Conservation (phyloP, 2,329 filamentous ascomycete species). For the Penicillium aurantiogriseum region DNA sequence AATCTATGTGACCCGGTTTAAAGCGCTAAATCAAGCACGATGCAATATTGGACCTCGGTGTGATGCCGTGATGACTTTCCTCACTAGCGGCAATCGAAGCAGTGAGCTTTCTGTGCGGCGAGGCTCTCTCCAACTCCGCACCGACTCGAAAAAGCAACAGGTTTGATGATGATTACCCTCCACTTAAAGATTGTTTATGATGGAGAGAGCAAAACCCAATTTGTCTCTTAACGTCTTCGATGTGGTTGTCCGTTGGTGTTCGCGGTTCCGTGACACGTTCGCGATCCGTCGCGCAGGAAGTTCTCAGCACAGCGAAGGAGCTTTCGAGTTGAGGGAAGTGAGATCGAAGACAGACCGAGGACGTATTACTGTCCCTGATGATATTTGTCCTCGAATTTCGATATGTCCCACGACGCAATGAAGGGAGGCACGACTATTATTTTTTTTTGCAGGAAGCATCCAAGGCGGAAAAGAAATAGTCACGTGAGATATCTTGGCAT, state of each 20-base stretch:
- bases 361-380: background rate
- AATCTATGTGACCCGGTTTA: background rate
- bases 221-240: slow-evolving; percentile 11
- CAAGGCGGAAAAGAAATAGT: slow-evolving; percentile 6
- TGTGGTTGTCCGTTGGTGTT: slow-evolving; percentile 3
- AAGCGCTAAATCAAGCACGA: background rate
- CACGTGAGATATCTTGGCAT: slow-evolving; percentile 7
- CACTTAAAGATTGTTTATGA: background rate
- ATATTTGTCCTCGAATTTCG: background rate
- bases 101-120: slow-evolving; percentile 4
- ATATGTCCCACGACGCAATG: slow-evolving; percentile 2
- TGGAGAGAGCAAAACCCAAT: slow-evolving; percentile 7
- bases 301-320: slow-evolving; percentile 3
- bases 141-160: background rate
- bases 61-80: background rate
- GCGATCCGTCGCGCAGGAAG: slow-evolving; percentile 21
- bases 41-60: background rate
- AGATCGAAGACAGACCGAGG: background rate
- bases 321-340: background rate
- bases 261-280: slow-evolving; percentile 20
- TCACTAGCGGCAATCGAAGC: slow-evolving; percentile 5
- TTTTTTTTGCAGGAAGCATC: slow-evolving; percentile 8
- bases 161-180: background rate
- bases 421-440: slow-evolving; percentile 3
- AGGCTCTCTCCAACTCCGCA: slow-evolving; percentile 2